A percentile compares a stretch with the other conserved stretches of the same genome.
Conservation (phyloP, 1,284 basidiomycete species). For the Ceratobasidium sp. region DNA sequence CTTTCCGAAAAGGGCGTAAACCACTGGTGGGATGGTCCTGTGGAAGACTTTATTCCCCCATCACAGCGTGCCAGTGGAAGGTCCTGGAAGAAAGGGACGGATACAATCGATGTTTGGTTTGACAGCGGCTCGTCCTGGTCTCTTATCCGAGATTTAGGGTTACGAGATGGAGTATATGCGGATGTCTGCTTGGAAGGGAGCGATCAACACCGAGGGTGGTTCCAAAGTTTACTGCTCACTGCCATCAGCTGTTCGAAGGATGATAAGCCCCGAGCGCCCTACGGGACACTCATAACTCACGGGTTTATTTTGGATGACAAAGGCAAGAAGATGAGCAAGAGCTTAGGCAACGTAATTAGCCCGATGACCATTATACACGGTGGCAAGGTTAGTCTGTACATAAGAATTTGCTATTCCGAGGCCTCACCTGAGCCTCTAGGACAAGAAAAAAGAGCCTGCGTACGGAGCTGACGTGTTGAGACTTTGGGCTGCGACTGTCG, state of each 20-base stretch:
- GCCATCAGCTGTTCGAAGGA: constrained; percentile 63
- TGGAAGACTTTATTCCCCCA: constrained; percentile 80
- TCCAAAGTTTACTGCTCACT: constrained; percentile 93
- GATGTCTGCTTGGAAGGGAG: constrained; percentile 95
- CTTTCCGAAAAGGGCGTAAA: constrained; percentile 74
- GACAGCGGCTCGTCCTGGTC: constrained; percentile 97
- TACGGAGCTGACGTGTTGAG: constrained; percentile 89
- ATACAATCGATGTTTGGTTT: constrained; percentile 99
- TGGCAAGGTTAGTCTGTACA: constrained; percentile 64
- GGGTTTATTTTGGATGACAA: constrained; percentile 93
- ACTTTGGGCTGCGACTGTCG: constrained; percentile 90
- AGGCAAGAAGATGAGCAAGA: constrained; percentile 99
- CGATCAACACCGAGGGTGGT: constrained; percentile 99
- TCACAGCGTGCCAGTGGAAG: constrained; percentile 54
- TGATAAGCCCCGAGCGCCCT: constrained; percentile 61
- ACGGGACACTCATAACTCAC: constrained; percentile 86
- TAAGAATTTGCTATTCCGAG: neutral
- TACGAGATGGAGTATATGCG: constrained; percentile 56
- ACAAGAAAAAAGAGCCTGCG: constrained; percentile 70
- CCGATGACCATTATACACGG: constrained; percentile 83
- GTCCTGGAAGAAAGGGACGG: constrained; percentile 76
- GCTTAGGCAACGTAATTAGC: constrained; percentile 87
- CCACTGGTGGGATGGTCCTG: constrained; percentile 91
- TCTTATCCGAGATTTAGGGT: constrained; percentile 60
- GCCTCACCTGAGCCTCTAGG: constrained; percentile 52